Base-by-base conservation (phyloP, 768 basidiomycete genomes). In the Jaapia argillacea region DNA sequence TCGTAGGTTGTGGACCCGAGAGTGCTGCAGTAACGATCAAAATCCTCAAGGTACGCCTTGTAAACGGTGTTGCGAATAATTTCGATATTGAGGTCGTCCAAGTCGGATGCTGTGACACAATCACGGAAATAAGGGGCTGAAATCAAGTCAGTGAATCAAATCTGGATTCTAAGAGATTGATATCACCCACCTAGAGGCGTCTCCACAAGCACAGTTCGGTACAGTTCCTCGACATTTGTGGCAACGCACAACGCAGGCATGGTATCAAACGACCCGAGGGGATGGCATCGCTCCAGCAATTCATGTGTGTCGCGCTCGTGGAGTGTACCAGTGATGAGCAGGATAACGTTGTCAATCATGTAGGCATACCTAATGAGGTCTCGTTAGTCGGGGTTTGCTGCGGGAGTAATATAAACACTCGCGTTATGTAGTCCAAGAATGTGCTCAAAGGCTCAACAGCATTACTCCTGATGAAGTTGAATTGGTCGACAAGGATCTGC, bases 241-340 rank as follows among this genome's bases (percentile, higher is more conserved):
- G 96, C 93, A 6, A 98, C 94, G 56, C 93, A 97, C n/a, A 99
- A 70, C 4, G 93, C 94, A 7, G 96, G 92, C 91, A 99, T 94
- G 6, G 93, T 92, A 56, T 99, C 96, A 56, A 99, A 99, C 35
- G 91, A 75, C 14, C 96, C 96, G 27, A 99, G 71, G 2, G 96
- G 96, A 57, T 99, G 96, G 66, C 96, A 99, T 27, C 96, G 80
- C 53, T 93, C 90, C 27, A 99, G 68, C 3, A 99, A 77, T 58
- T 99, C 96, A 51, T 96, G 90, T 2, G 94, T 97, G 61, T 98
- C 94, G 45, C 96, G 75, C 63, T 97, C 93, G 56, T 98, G 93
- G 25, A 99, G 66, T 1, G 94, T 98, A 18, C 96, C 96, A 13
- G 96, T 93, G 49, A 98, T 99, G 56, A 99, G 74, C 42, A 99